These are phyloP conservation scores for Fraxinus dipetala DNA, from an alignment of 305 asterid genomes.

Conservation along the genomic window DNA sequence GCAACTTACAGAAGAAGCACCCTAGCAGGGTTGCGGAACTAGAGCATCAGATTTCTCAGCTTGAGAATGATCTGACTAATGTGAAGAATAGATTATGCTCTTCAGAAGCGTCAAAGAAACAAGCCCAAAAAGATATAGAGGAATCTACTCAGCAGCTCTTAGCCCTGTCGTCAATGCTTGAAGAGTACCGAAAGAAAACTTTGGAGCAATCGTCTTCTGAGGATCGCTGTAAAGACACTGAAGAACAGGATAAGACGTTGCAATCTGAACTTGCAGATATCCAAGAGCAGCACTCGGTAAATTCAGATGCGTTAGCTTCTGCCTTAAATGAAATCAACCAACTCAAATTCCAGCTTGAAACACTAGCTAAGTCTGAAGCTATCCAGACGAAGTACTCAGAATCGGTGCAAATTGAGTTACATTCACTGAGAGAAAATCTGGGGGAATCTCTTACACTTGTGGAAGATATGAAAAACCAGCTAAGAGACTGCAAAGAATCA, in stretches of 20 bases:
- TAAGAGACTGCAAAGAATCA: slow-evolving; percentile 48
- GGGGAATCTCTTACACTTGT: slow-evolving; percentile 43
- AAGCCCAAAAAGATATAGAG: slow-evolving; percentile 63
- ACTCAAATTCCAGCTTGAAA: slow-evolving; percentile 58
- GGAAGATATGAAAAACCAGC: slow-evolving; percentile 58
- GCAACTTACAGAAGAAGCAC: slow-evolving; percentile 45
- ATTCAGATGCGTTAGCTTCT: slow-evolving; percentile 54
- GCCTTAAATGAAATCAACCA: slow-evolving; percentile 53
- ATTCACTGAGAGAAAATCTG: slow-evolving; percentile 50
- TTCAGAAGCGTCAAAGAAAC: slow-evolving; percentile 67
- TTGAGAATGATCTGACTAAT: slow-evolving; percentile 67
- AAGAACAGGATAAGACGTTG: slow-evolving; percentile 27
- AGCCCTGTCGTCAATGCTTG: slow-evolving; percentile 50
- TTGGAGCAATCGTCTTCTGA: slow-evolving; percentile 29
- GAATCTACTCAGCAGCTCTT: slow-evolving; percentile 52
- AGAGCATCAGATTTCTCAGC: slow-evolving; percentile 70
- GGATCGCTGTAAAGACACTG: slow-evolving; percentile 19
- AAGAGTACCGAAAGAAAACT: slow-evolving; percentile 46
- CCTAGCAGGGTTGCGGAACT: slow-evolving; percentile 58
- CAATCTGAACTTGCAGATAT: slow-evolving; percentile 41
- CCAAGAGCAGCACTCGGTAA: slow-evolving; percentile 37
- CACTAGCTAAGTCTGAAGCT: slow-evolving; percentile 49
- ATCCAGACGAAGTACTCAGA: slow-evolving; percentile 44
- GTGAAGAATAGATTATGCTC: slow-evolving; percentile 70
- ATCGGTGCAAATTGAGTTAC: slow-evolving; percentile 42